Evolutionary conservation across 2,329 filamentous ascomycete species (phyloP).

Genomic region (Alternaria solani): DNA sequence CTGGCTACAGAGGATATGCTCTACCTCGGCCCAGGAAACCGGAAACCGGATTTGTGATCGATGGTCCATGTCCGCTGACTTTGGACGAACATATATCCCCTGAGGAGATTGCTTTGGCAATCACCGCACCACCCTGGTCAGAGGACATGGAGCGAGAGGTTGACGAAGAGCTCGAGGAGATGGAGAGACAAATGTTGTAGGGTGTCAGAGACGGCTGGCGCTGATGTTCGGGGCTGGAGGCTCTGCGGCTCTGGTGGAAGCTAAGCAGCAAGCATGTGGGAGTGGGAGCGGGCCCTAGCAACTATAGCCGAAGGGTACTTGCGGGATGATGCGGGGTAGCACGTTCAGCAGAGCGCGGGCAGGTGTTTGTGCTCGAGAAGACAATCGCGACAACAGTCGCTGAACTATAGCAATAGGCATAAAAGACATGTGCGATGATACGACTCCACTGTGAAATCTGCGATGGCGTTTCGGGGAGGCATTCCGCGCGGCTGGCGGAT

Average conservation of each 20-base stretch:
- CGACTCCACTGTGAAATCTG: neutral
- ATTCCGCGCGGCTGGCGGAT: slow-evolving; percentile 5
- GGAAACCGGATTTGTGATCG: too few relatives aligned
- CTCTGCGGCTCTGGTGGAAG: neutral
- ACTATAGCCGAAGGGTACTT: slow-evolving; percentile 12
- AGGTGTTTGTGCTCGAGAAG: neutral
- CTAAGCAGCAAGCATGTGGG: neutral
- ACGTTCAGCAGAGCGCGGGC: slow-evolving; percentile 5
- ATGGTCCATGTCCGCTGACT: too few relatives aligned
- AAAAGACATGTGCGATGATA: neutral
- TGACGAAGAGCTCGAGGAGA: neutral
- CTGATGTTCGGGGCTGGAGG: neutral
- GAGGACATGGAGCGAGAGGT: neutral
- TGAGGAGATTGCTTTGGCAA: rapidly evolving
- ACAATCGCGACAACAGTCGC: neutral
- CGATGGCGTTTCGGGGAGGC: neutral
- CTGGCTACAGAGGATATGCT: neutral
- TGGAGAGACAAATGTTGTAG: neutral
- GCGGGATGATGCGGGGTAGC: slow-evolving; percentile 23
- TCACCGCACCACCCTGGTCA: too few relatives aligned
- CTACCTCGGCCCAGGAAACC: too few relatives aligned
- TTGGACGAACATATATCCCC: too few relatives aligned
- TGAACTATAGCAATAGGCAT: neutral
- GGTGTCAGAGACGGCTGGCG: neutral
- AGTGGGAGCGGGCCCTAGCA: slow-evolving; percentile 1